Conservation (phyloP, 768 basidiomycete genomes). For the Boletus pseudopeckii region DNA sequence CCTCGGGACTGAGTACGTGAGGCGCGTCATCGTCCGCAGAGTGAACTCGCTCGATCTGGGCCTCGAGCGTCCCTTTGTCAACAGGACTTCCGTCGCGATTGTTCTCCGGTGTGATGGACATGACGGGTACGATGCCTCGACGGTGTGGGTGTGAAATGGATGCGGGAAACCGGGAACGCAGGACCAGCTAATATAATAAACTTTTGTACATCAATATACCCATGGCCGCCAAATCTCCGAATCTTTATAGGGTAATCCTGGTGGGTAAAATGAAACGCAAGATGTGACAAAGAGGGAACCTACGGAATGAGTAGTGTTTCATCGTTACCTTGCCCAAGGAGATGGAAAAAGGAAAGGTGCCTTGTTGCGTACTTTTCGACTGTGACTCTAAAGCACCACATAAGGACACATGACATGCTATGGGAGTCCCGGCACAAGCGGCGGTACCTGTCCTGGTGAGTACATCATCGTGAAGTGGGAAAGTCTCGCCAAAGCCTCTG, state of each 20-base stretch:
- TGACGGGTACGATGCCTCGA: background rate
- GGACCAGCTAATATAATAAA: background rate
- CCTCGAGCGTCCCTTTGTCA: background rate
- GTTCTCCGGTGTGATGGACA: background rate
- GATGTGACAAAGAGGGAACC: background rate
- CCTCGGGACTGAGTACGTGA: slow-evolving; percentile 23
- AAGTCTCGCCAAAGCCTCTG: background rate
- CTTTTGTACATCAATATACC: background rate
- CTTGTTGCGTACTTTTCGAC: background rate
- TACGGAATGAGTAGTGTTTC: background rate
- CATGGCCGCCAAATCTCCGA: background rate
- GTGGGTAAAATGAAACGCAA: background rate
- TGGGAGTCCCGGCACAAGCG: too few species aligned
- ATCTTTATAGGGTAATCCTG: background rate
- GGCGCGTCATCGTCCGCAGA: background rate
- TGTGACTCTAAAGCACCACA: background rate
- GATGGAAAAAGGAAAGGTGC: background rate
- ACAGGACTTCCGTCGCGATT: background rate
- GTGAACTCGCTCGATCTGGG: background rate
- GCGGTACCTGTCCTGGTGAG: background rate
- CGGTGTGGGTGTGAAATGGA: too few species aligned
- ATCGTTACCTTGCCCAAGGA: background rate
- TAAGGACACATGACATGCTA: background rate
- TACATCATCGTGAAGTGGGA: background rate
- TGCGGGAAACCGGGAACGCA: too few species aligned